These are phyloP conservation scores for Tulasnella calospora DNA, from an alignment of 768 basidiomycete species.

Conservation along the genomic window DNA sequence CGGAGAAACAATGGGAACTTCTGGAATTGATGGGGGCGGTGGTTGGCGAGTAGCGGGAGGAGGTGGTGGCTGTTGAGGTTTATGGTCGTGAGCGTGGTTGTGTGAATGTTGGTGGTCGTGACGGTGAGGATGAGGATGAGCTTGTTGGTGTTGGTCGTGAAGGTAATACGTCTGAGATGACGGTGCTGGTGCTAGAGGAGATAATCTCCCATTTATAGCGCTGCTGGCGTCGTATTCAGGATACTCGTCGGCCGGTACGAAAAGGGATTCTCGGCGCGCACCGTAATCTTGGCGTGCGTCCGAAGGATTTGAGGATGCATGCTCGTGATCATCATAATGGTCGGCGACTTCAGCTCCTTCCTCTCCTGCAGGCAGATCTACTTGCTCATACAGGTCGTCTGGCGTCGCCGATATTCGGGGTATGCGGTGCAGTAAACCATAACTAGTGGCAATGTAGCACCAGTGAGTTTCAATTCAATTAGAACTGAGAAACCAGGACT, in stretches of 20 bases:
- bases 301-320: slow-evolving; percentile 1
- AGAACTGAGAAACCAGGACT: slow-evolving; percentile 33
- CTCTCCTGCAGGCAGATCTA: slow-evolving; percentile 43
- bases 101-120: neutral
- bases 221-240: slow-evolving; percentile 27
- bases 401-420: slow-evolving; percentile 50
- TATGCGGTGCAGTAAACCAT: slow-evolving; percentile 88
- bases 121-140: neutral
- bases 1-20: neutral
- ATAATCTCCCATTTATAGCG: slow-evolving; percentile 12
- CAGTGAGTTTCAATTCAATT: slow-evolving; percentile 7
- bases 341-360: slow-evolving; percentile 43
- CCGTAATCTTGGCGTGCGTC: slow-evolving; percentile 15
- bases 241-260: slow-evolving; percentile 55
- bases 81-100: neutral
- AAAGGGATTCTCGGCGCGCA: slow-evolving; percentile 39
- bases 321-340: slow-evolving; percentile 38
- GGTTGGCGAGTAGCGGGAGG: neutral
- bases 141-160: neutral
- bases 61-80: neutral
- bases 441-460: slow-evolving; percentile 44
- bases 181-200: neutral
- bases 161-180: neutral
- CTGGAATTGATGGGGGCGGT: neutral
- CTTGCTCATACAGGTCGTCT: slow-evolving; percentile 43